Percentiles rank a stretch among this genome's conserved stretches.
Evolutionary conservation across 768 basidiomycete genomes (phyloP).

Genomic region (Ramaria sp.): DNA sequence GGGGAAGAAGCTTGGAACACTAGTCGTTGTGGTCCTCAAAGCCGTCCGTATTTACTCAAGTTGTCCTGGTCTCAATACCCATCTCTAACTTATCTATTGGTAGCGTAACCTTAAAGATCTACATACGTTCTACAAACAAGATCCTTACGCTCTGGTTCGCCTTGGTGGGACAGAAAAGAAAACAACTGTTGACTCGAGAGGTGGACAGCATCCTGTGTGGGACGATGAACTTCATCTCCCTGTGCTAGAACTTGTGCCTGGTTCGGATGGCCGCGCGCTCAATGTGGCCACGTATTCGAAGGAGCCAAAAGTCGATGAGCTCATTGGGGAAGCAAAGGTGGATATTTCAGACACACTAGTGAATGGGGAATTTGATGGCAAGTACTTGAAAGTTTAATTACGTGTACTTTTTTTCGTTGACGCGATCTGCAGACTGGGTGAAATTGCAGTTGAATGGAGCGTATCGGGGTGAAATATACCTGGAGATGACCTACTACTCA

Average conservation of each 20-base stretch:
- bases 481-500: conserved; percentile 91
- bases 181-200: conserved; percentile 68
- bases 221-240: conserved; percentile 80
- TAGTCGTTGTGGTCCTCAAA: conserved; percentile 79
- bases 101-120: conserved; percentile 67
- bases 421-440: conserved; percentile 51
- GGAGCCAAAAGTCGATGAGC: conserved; percentile 63
- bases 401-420: conserved; percentile 21
- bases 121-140: conserved; percentile 83
- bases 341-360: conserved; percentile 71
- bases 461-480: conserved; percentile 74
- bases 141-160: conserved; percentile 65
- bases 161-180: conserved; percentile 53
- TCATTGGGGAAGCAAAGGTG: conserved; percentile 64
- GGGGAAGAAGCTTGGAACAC: conserved; percentile 56
- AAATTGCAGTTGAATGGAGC: conserved; percentile 46
- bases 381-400: conserved; percentile 18
- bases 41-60: conserved; percentile 28
- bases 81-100: neutral
- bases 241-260: conserved; percentile 43
- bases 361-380: conserved; percentile 89
- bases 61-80: neutral
- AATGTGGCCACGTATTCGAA: conserved; percentile 74
- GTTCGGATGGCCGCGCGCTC: conserved; percentile 45
- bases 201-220: conserved; percentile 92